Base-by-base conservation (phyloP, 2,329 filamentous ascomycete genomes). In the Diaporthe sp. region DNA sequence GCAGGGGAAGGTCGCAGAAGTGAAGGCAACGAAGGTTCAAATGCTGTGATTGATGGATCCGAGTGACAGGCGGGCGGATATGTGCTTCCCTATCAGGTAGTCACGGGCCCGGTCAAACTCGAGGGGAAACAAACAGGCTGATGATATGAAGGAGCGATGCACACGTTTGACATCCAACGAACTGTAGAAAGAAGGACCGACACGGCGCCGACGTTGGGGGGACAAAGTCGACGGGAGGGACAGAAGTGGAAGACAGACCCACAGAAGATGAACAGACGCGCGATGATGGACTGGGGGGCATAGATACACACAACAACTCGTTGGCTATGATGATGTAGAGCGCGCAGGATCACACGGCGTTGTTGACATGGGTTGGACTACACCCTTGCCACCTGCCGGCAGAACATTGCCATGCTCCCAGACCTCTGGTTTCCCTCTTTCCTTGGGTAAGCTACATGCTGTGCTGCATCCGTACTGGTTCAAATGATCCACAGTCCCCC, bases 11-110 rank as follows among this genome's bases (percentile, higher is more conserved):
- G 58, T 64, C 40, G 58, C 25, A 72, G 52, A 25, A 25, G 1
- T 35, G 3, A 33, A 55, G 57, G 50, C 57, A 55, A 45, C 45
- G 42, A 42, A 45, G 13, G 45, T 25, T 22, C 70, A 55, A 10
- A 17, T 25, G 69, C 78, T 71, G 47, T 17, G 40, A 72, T 22
- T 25, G 71, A n/a, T 19, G 71, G 54, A 15, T 25, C 22, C 19
- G 25, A 52, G 38, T 28, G 71, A 55, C 22, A 8, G 45, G 42
- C 8, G 64, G 30, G 64, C 40, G 64, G 33, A 25, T 33, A n/a
- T 25, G 30, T 19, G 3, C 64, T 52, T 52, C 33, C 47, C 22
- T 12, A n/a, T 33, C 38, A 47, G 60, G 40, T 4, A 19, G n/a
- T 54, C 22, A 54, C 33, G 40, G 47, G 50, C 64, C 64, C 33